Percentiles rank a stretch among this genome's conserved stretches.
These are phyloP conservation scores for Gaultheria prostrata DNA, from an alignment of 148 eudicot species.

Conservation along the genomic window DNA sequence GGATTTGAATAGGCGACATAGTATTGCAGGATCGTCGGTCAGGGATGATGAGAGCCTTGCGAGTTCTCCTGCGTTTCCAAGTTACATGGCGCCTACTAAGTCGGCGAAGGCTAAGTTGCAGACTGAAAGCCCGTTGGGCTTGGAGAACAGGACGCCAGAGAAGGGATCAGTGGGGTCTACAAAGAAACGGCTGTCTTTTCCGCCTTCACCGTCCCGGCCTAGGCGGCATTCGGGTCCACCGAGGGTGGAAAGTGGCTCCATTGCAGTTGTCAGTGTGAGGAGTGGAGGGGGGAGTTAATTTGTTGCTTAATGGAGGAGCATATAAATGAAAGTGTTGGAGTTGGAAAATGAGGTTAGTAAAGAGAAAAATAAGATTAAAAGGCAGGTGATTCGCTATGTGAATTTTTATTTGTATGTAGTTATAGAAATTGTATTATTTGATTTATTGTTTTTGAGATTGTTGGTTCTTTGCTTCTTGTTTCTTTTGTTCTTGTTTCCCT, in stretches of 20 bases:
- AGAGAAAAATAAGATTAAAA: slow-evolving; percentile 9
- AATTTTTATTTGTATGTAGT: not conserved
- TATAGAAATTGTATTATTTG: not conserved
- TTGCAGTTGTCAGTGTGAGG: not conserved
- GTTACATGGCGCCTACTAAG: slow-evolving; percentile 80
- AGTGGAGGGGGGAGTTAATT: slow-evolving; percentile 18
- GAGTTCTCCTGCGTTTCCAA: slow-evolving; percentile 64
- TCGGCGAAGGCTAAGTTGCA: slow-evolving; percentile 68
- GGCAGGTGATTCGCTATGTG: slow-evolving; percentile 5
- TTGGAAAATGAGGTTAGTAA: not conserved
- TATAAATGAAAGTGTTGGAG: not conserved
- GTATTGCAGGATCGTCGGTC: slow-evolving; percentile 50
- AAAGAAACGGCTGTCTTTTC: slow-evolving; percentile 68
- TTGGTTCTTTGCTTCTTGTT: not conserved
- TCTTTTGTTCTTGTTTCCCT: not conserved
- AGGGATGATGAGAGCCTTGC: slow-evolving; percentile 76
- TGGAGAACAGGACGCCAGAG: slow-evolving; percentile 48
- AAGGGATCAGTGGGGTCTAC: slow-evolving; percentile 41
- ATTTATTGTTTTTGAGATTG: slow-evolving; percentile 14
- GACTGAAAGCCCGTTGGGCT: slow-evolving; percentile 40
- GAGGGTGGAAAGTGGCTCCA: slow-evolving; percentile 29
- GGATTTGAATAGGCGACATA: slow-evolving; percentile 57
- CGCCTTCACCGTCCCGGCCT: slow-evolving; percentile 59
- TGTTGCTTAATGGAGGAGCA: not conserved
- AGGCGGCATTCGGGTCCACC: slow-evolving; percentile 61